phyloP scores from a whole-genome alignment of 257 asterid species.

The Nicotiana tomentosiformis region DNA sequence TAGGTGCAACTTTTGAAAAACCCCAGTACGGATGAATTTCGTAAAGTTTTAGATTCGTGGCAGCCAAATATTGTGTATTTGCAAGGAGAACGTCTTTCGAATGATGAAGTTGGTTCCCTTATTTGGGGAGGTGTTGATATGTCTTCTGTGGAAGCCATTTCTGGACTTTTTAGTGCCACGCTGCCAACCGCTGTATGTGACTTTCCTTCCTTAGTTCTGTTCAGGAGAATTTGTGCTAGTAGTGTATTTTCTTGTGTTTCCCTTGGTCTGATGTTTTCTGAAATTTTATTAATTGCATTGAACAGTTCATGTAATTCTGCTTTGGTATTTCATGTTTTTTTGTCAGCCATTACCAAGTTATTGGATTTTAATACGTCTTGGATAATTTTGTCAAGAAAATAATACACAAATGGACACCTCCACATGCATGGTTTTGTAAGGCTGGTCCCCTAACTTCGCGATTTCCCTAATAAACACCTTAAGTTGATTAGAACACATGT shows the following conservation, averaged over 20 bases:
- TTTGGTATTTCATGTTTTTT: neutral
- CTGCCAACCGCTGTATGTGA: constrained; percentile 66
- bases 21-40: constrained; percentile 67
- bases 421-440: too few species aligned
- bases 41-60: constrained; percentile 57
- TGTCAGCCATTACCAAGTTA: neutral
- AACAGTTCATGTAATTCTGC: neutral
- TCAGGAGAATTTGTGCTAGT: neutral
- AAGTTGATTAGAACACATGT: too few species aligned
- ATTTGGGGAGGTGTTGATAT: constrained; percentile 59
- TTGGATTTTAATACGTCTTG: neutral
- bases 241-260: neutral
- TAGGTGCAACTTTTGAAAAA: constrained; percentile 79
- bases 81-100: constrained; percentile 64
- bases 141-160: constrained; percentile 52
- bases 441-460: too few species aligned
- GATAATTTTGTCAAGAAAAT: too few species aligned
- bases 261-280: neutral
- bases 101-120: constrained; percentile 56
- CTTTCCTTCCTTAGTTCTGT: constrained; percentile 1
- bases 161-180: constrained; percentile 53
- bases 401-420: too few species aligned
- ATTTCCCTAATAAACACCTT: too few species aligned
- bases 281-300: neutral
- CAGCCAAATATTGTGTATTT: constrained; percentile 79